phyloP scores from a whole-genome alignment of 1,139 yeast genomes.

The Zygotorulaspora mrakii region DNA sequence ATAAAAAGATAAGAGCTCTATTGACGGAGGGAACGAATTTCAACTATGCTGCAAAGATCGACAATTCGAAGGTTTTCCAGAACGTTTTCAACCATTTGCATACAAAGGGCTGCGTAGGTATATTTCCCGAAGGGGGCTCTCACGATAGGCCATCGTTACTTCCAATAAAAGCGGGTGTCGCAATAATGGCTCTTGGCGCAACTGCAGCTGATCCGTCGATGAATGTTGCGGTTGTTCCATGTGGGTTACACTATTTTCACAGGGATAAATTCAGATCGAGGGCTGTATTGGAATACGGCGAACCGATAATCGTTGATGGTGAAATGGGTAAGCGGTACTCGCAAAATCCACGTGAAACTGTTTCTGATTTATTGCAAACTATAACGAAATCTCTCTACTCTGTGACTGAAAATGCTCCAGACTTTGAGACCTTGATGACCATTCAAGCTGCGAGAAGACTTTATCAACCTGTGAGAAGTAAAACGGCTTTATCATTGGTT shows the following conservation, averaged over 20 bases:
- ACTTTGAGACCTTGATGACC: conserved; percentile 68
- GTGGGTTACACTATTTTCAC: conserved; percentile 75
- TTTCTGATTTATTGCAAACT: conserved; percentile 50
- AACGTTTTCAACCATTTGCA: conserved; percentile 61
- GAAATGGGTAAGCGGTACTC: conserved; percentile 51
- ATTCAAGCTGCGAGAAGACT: conserved; percentile 74
- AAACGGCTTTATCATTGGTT: conserved; percentile 58
- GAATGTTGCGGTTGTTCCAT: conserved; percentile 61
- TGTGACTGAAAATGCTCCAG: conserved; percentile 73
- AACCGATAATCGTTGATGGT: conserved; percentile 56
- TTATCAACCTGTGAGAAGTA: conserved; percentile 46
- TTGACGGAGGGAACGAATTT: conserved; percentile 49
- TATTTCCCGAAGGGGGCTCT: conserved; percentile 58
- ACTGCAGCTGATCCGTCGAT: conserved; percentile 55
- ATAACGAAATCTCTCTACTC: conserved; percentile 57
- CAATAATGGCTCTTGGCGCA: conserved; percentile 77
- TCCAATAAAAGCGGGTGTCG: conserved; percentile 78
- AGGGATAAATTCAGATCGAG: conserved; percentile 73
- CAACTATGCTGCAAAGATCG: conserved; percentile 61
- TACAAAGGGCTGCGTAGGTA: conserved; percentile 55
- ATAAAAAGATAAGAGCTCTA: conserved; percentile 38
- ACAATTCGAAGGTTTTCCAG: conserved; percentile 56
- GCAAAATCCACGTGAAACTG: conserved; percentile 55
- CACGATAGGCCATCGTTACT: conserved; percentile 71
- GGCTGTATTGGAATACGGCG: conserved; percentile 72